phyloP scores from a whole-genome alignment of 208 protist species.

The Acanthamoeba castellanii region DNA sequence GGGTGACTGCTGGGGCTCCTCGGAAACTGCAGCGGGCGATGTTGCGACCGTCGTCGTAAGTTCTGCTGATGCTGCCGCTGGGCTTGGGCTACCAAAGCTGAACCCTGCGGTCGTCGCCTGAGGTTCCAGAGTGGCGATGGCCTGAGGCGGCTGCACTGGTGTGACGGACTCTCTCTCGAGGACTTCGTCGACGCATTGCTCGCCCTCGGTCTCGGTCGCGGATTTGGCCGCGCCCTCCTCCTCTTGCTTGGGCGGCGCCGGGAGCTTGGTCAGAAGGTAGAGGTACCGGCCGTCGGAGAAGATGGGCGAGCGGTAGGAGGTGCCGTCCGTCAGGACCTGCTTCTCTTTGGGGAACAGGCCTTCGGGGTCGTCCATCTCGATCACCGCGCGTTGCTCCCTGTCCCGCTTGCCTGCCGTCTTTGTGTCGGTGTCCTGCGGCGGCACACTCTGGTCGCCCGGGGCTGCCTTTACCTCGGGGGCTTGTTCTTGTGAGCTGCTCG shows the following conservation, averaged over 20 bases:
- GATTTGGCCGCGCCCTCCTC: not conserved
- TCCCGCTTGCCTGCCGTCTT: not conserved
- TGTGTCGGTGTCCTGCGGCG: not conserved
- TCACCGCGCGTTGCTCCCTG: not conserved
- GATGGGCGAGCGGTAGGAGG: conserved; percentile 53
- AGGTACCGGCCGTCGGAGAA: conserved; percentile 72
- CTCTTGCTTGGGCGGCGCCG: not conserved
- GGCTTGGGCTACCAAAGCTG: not conserved
- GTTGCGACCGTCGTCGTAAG: too few species aligned
- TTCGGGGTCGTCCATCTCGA: conserved; percentile 30
- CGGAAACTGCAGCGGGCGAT: too few species aligned
- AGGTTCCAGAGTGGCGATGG: not conserved
- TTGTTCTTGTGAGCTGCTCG: too few species aligned
- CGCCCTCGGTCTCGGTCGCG: not conserved
- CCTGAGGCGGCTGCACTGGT: too few species aligned
- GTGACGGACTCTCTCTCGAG: not conserved
- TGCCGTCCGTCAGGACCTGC: not conserved
- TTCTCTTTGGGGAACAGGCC: not conserved
- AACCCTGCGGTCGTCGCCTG: not conserved
- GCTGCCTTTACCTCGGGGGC: too few species aligned
- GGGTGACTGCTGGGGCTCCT: too few species aligned
- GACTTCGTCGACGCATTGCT: not conserved
- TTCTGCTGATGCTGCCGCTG: too few species aligned
- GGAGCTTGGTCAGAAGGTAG: conserved; percentile 60
- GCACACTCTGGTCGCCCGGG: too few species aligned